Evolutionary conservation across 2,329 filamentous ascomycete genomes (phyloP).

Genomic region (Helminthosporium solani): DNA sequence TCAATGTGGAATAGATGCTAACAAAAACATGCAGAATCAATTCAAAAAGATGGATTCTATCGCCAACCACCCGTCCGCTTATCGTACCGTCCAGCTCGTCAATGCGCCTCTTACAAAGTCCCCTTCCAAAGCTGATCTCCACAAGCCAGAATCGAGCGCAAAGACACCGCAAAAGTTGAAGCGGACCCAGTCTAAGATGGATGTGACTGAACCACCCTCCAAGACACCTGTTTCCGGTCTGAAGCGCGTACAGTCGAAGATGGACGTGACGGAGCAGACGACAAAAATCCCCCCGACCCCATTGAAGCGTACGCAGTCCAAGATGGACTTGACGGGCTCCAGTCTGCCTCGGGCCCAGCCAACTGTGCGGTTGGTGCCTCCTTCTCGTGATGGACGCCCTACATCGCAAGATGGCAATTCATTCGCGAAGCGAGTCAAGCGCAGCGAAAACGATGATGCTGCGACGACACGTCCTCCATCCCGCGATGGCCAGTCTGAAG

Average conservation of each 20-base stretch:
- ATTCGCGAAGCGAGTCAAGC: constrained; percentile 69
- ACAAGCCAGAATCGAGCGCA: constrained; percentile 38
- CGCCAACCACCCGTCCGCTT: constrained; percentile 78
- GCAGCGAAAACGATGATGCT: constrained; percentile 66
- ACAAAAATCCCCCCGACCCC: constrained; percentile 37
- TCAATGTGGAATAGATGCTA: neutral
- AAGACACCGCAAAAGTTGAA: constrained; percentile 50
- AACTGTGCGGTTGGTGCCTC: constrained; percentile 29
- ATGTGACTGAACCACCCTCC: constrained; percentile 60
- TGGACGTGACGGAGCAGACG: constrained; percentile 63
- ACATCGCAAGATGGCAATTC: constrained; percentile 33
- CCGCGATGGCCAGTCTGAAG: constrained; percentile 23
- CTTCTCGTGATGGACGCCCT: constrained; percentile 25
- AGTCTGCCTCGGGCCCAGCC: constrained; percentile 41
- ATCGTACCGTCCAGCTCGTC: constrained; percentile 60
- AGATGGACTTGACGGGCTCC: constrained; percentile 61
- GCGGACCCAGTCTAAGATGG: constrained; percentile 59
- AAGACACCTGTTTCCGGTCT: constrained; percentile 47
- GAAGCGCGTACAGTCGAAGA: constrained; percentile 59
- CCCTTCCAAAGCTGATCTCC: constrained; percentile 50
- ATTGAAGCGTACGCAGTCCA: constrained; percentile 56
- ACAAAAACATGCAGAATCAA: constrained; percentile 51
- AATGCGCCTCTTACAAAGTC: constrained; percentile 32
- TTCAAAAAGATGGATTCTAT: constrained; percentile 99
- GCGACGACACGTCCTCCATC: constrained; percentile 64